Evolutionary conservation across 495 filamentous ascomycete species (phyloP).

Genomic region (Penicillium coprophilum): DNA sequence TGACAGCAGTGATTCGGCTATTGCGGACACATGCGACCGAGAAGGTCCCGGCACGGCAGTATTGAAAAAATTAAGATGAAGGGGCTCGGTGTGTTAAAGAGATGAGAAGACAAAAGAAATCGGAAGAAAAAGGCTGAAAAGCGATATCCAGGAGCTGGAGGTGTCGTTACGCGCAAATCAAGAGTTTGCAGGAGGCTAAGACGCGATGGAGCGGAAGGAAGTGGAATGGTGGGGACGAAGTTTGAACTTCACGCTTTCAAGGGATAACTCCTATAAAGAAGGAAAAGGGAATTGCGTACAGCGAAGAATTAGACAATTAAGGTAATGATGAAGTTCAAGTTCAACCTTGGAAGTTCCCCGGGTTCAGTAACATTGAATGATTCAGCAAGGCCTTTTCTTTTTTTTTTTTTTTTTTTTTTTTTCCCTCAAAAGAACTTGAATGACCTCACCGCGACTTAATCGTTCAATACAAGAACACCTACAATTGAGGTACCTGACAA

Average conservation of each 20-base stretch:
- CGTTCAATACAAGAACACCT: background rate
- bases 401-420: conserved; percentile 2
- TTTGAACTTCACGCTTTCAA: conserved; percentile 9
- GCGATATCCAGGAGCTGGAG: background rate
- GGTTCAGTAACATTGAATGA: conserved; percentile 3
- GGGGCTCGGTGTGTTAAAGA: background rate
- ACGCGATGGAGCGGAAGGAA: conserved; percentile 18
- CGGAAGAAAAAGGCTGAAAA: conserved; percentile 1
- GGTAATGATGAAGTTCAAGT: background rate
- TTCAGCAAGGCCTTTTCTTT: conserved; percentile 2
- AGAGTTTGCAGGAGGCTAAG: conserved; percentile 18
- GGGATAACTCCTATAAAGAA: conserved; percentile 4
- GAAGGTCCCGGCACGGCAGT: conserved; percentile 23
- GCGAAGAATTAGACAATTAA: background rate
- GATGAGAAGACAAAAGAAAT: conserved; percentile 1
- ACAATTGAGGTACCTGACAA: background rate
- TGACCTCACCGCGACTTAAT: conserved; percentile 9
- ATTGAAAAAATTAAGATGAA: conserved; percentile 5
- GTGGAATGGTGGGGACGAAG: conserved; percentile 14
- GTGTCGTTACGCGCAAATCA: conserved; percentile 4
- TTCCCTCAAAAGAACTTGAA: background rate
- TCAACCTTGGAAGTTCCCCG: conserved; percentile 2
- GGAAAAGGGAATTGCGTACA: background rate
- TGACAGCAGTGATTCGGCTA: conserved; percentile 26
- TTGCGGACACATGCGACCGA: conserved; percentile 27